These are phyloP conservation scores for Chlorophyllum brunneum DNA, from an alignment of 768 basidiomycete species.

Conservation along the genomic window DNA sequence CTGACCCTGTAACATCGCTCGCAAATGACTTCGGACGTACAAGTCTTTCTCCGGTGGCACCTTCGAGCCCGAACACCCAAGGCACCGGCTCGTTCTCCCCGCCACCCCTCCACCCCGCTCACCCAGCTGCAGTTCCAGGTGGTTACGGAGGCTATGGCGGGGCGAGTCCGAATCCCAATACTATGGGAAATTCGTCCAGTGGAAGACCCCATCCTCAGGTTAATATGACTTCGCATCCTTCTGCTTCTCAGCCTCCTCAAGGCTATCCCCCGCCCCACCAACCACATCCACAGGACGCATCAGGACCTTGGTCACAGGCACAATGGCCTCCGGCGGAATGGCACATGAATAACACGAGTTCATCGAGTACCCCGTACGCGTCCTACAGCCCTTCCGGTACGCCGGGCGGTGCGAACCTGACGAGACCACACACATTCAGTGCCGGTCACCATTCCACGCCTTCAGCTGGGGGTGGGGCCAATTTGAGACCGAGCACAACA, in stretches of 20 bases:
- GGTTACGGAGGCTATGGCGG: neutral
- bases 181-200: neutral
- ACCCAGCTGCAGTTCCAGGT: constrained; percentile 19
- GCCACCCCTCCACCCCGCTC: constrained; percentile 33
- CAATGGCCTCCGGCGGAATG: constrained; percentile 45
- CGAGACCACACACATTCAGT: constrained; percentile 28
- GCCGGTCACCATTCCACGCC: constrained; percentile 16
- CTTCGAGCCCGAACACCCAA: neutral
- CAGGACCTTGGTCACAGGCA: constrained; percentile 23
- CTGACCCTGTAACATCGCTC: constrained; percentile 24
- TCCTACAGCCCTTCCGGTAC: constrained; percentile 16
- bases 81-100: constrained; percentile 16
- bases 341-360: constrained; percentile 23
- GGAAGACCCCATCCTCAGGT: neutral
- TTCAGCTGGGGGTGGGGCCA: constrained; percentile 13
- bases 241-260: neutral
- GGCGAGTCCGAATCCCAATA: neutral
- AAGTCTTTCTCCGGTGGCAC: constrained; percentile 28
- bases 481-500: constrained; percentile 24
- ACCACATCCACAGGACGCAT: constrained; percentile 13
- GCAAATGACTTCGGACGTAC: constrained; percentile 35
- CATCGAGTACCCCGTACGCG: constrained; percentile 13
- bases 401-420: constrained; percentile 30
- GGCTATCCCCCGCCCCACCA: neutral
- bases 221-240: neutral